These are phyloP conservation scores for Strobilomyces echinocephalus DNA, from an alignment of 768 basidiomycete genomes.

Conservation along the genomic window DNA sequence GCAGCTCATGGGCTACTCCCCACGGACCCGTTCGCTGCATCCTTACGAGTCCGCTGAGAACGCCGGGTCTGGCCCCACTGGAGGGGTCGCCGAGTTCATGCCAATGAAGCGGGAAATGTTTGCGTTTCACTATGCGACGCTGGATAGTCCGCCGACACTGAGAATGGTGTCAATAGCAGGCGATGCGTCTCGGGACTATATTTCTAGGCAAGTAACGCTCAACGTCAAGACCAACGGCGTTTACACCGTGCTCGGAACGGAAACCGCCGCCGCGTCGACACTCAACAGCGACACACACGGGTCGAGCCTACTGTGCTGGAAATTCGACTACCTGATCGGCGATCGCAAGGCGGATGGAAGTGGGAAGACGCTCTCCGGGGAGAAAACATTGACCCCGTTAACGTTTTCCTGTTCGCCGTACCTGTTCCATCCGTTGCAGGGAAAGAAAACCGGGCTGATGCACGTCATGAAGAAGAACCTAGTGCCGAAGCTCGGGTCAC, in stretches of 20 bases:
- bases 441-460: conserved; percentile 62
- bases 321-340: conserved; percentile 73
- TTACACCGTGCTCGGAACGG: conserved; percentile 67
- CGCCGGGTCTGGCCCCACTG: conserved; percentile 31
- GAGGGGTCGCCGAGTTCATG: conserved; percentile 60
- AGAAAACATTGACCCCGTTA: conserved; percentile 68
- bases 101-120: conserved; percentile 56
- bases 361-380: conserved; percentile 51
- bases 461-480: conserved; percentile 70
- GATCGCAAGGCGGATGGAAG: conserved; percentile 47
- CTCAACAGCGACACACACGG: conserved; percentile 17
- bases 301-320: conserved; percentile 60
- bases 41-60: conserved; percentile 26
- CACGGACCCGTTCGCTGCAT: conserved; percentile 25
- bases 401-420: conserved; percentile 72
- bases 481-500: conserved; percentile 58
- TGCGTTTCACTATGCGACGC: conserved; percentile 66
- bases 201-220: conserved; percentile 71
- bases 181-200: conserved; percentile 67
- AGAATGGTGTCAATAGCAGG: conserved; percentile 62
- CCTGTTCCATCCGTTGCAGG: conserved; percentile 54
- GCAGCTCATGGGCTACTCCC: conserved; percentile 50
- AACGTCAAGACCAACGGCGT: conserved; percentile 67
- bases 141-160: conserved; percentile 65
- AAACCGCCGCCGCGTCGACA: conserved; percentile 33